These are phyloP conservation scores for Flaveria ramosissima DNA, from an alignment of 129 eudicot genomes.

Conservation along the genomic window DNA sequence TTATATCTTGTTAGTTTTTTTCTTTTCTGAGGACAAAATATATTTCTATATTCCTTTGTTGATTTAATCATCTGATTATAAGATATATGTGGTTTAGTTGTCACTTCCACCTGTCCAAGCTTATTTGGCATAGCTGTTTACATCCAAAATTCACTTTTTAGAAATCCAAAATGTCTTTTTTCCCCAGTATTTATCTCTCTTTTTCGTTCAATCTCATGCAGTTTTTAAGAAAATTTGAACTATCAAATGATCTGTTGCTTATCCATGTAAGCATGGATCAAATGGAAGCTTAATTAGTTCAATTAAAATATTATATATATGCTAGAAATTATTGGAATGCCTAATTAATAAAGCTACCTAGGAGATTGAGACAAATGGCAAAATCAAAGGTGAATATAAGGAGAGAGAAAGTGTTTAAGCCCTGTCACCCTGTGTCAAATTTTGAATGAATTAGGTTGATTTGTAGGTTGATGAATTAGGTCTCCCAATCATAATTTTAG, in stretches of 20 bases:
- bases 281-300: neutral
- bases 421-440: neutral
- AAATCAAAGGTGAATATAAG: neutral
- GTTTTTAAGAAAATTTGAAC: neutral
- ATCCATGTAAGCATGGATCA: neutral
- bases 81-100: neutral
- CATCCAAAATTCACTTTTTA: neutral
- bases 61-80: neutral
- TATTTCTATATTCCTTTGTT: neutral
- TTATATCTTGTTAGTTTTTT: neutral
- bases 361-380: neutral
- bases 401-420: slow-evolving; percentile 1
- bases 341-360: neutral
- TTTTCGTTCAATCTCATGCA: neutral
- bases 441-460: neutral
- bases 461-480: neutral
- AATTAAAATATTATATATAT: neutral
- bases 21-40: neutral
- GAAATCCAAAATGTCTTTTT: neutral
- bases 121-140: neutral
- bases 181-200: too few species aligned
- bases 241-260: neutral
- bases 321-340: neutral
- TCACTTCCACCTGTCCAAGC: neutral
- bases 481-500: neutral